These are phyloP conservation scores for Kluyveromyces nonfermentans DNA, from an alignment of 805 yeast genomes.

Conservation along the genomic window DNA sequence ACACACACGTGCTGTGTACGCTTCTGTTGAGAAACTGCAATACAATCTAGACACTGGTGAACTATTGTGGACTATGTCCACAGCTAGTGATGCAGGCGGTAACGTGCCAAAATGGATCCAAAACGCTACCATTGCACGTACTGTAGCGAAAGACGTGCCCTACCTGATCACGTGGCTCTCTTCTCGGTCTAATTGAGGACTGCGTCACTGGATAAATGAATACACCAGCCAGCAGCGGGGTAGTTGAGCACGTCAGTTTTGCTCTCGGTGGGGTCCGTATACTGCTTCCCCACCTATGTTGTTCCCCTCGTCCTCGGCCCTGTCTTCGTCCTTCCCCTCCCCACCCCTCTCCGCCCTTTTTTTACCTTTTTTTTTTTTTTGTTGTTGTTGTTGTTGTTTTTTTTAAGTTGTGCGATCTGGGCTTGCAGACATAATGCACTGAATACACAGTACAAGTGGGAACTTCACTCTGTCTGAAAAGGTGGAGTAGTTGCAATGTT, in stretches of 20 bases:
- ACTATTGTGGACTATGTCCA: conserved; percentile 32
- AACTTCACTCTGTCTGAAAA: not conserved
- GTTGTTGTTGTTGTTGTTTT: no score
- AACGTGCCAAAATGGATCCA: conserved; percentile 34
- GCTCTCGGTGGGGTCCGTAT: no score
- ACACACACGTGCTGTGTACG: conserved; percentile 29
- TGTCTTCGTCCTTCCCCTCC: no score
- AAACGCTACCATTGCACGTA: conserved; percentile 31
- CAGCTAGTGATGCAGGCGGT: conserved; percentile 34
- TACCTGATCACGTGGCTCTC: conserved; percentile 21
- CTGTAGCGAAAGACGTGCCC: conserved; percentile 33
- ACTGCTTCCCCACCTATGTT: no score
- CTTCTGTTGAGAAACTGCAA: conserved; percentile 29
- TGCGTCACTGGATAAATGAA: not conserved
- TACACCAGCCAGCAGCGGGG: no score
- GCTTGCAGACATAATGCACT: no score
- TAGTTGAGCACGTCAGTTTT: no score
- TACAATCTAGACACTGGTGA: conserved; percentile 12
- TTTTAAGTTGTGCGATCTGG: no score
- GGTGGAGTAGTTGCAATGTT: not conserved
- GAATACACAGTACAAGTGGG: no score
- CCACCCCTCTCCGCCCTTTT: no score
- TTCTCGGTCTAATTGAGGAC: not conserved
- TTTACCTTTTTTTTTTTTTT: no score
- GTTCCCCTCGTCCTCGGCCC: no score